Base-by-base conservation (phyloP, 2,329 filamentous ascomycete species). In the Periconia sp. region DNA sequence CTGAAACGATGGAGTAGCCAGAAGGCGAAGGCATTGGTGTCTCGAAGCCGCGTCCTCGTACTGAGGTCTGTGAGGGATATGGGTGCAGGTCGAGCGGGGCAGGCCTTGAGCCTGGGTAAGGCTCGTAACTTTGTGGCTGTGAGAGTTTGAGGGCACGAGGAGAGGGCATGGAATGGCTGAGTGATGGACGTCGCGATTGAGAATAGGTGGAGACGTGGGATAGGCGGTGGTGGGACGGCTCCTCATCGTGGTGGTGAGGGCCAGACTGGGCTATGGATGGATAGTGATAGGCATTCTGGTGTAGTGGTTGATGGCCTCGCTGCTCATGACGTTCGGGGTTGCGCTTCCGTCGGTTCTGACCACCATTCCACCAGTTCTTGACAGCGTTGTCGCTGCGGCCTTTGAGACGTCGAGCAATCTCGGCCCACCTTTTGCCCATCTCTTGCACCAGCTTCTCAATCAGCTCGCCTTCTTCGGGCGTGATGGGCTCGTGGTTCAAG, bases 351-450 rank as follows among this genome's bases (percentile, higher is more conserved):
- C 92, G 85, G 77, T 96, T 96, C 82, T 92, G 89, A 71, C 88
- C 90, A 47, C 92, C 92, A 71, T 96, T 96, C 90, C 90, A 96
- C 91, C 92, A 97, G 75, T 97, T 97, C 84, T 97, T 97, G 59
- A 97, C 91, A 27, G 91, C 89, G 68, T 97, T 97, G 78, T 97
- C 92, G 73, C 92, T 96, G 68, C 92, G 88, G 60, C 91, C 91
- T 50, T 88, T 83, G 18, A 97, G 82, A 44, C 85, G 82, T 61
- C 92, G 84, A 43, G 92, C 91, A 68, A 97, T 97, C 70, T 97
- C 91, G 2, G 92, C 92, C 92, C 92, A 97, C 52, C 89, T 85
- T 78, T 92, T 93, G 57, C 92, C 92, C 78, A 91, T 86, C 64
- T 89, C 83, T 11, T 77, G 74, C 15, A 97, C 92, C 72, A 94